A percentile compares a stretch with the other conserved stretches of the same genome.
Conservation (phyloP, 257 asterid species). For the Haberlea rhodopensis region DNA sequence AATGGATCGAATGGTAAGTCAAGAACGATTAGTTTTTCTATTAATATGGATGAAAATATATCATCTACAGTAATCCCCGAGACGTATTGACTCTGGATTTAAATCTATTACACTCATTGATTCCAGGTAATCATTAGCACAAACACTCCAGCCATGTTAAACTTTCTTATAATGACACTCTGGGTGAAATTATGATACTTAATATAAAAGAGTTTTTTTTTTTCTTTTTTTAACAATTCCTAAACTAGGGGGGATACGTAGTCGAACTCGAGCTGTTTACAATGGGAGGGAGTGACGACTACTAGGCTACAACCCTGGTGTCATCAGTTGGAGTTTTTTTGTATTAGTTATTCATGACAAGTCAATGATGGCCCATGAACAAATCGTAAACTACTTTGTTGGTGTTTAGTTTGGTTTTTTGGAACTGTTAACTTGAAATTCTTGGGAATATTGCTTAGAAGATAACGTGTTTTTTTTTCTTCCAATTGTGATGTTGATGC, state of each 20-base stretch:
- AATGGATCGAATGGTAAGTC: constrained; percentile 94
- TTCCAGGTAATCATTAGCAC: not conserved
- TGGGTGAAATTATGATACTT: not conserved
- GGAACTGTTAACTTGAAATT: not conserved
- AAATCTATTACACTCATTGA: not conserved
- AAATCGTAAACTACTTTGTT: not conserved
- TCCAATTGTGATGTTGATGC: constrained; percentile 16
- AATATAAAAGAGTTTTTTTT: too few relatives aligned
- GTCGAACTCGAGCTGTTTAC: too few relatives aligned
- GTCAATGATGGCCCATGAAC: not conserved
- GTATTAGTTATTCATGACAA: not conserved
- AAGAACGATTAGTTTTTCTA: not conserved
- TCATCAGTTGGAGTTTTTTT: too few relatives aligned
- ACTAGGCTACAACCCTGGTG: too few relatives aligned
- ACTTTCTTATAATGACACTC: not conserved
- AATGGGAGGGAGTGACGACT: too few relatives aligned
- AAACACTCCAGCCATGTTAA: not conserved
- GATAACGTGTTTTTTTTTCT: not conserved
- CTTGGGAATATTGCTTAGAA: not conserved
- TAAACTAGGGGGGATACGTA: too few relatives aligned
- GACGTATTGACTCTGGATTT: not conserved
- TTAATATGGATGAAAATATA: not conserved
- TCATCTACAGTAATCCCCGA: not conserved
- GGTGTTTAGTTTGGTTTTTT: not conserved
- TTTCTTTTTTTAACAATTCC: too few relatives aligned